These are phyloP conservation scores for Poa pratensis DNA, from an alignment of 176 grass and related monocot species.

Conservation along the genomic window DNA sequence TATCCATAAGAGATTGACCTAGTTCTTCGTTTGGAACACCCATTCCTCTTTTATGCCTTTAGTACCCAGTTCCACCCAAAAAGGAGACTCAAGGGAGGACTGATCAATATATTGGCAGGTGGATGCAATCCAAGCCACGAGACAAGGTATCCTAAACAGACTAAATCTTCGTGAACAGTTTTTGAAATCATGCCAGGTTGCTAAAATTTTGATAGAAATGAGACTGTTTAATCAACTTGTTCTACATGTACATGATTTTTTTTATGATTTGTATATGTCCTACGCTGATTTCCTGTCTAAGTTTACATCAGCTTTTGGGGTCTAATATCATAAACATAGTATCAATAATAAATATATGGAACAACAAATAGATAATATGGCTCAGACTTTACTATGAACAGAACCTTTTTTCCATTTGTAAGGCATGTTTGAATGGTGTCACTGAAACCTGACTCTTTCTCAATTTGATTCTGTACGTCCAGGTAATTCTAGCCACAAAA, in stretches of 20 bases:
- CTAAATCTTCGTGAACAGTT: neutral
- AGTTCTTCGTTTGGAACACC: too few species aligned
- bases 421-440: constrained; percentile 23
- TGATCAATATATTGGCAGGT: constrained; percentile 82
- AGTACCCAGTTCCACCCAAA: constrained; percentile 76
- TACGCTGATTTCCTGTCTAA: neutral
- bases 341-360: constrained; percentile 2
- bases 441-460: constrained; percentile 20
- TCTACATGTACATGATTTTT: neutral
- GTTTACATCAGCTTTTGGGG: neutral
- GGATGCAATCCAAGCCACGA: constrained; percentile 84
- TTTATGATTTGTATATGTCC: neutral
- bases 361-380: neutral
- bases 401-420: neutral
- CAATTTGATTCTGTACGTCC: constrained; percentile 30
- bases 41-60: constrained; percentile 3
- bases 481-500: constrained; percentile 93
- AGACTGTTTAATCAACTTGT: neutral
- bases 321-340: constrained; percentile 5
- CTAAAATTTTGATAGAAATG: neutral
- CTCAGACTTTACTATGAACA: neutral
- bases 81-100: constrained; percentile 93
- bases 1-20: neutral
- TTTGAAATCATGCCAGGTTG: neutral
- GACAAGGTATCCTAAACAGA: constrained; percentile 64